A percentile compares a stretch with the other conserved stretches of the same genome.
Evolutionary conservation across 345 rosid genomes (phyloP).

Genomic region (Lagerstroemia speciosa): DNA sequence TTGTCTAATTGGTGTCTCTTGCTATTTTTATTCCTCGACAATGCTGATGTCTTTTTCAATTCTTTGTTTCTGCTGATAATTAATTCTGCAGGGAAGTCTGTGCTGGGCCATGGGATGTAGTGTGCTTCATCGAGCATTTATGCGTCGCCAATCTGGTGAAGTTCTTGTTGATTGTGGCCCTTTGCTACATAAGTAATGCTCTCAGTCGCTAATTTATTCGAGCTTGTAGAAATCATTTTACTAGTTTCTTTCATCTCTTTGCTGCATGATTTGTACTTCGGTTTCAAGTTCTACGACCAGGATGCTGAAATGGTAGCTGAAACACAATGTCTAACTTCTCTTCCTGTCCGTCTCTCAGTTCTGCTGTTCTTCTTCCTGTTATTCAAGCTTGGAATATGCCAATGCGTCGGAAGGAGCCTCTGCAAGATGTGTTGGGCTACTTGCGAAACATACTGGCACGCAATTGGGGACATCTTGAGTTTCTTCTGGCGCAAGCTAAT

Average conservation of each 20-base stretch:
- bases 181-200: constrained; percentile 48
- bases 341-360: constrained; percentile 24
- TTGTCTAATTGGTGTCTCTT: constrained; percentile 5
- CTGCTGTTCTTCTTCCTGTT: constrained; percentile 55
- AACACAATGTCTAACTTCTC: background rate
- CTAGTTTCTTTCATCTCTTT: background rate
- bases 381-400: constrained; percentile 69
- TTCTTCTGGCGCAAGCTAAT: constrained; percentile 41
- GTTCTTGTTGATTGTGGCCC: constrained; percentile 42
- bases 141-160: constrained; percentile 56
- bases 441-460: constrained; percentile 46
- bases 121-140: constrained; percentile 68
- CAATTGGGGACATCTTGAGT: constrained; percentile 33
- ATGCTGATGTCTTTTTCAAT: background rate
- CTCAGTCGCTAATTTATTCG: too few relatives aligned
- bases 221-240: background rate
- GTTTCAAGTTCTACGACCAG: background rate
- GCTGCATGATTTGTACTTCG: background rate
- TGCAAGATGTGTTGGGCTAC: constrained; percentile 67
- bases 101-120: constrained; percentile 58
- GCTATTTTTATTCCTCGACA: background rate
- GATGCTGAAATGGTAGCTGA: background rate
- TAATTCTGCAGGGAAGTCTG: constrained; percentile 57
- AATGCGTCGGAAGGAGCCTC: constrained; percentile 53
- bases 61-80: background rate